Base-by-base conservation (phyloP, 495 filamentous ascomycete species). In the Elaphomyces granulatus region DNA sequence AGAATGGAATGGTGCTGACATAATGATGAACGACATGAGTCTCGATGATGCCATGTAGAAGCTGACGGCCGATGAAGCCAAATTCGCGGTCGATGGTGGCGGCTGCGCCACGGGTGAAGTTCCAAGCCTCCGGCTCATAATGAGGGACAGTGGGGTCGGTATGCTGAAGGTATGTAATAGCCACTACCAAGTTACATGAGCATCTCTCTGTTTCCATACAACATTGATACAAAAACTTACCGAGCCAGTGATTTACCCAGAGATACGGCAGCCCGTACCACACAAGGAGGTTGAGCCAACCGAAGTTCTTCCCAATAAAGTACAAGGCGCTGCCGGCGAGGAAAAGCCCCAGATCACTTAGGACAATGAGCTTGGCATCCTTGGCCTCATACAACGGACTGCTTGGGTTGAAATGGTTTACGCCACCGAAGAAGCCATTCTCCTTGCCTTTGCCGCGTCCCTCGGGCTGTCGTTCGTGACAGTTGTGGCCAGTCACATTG, bases 171-270 rank as follows among this genome's bases (percentile, higher is more conserved):
- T 60, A 75, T 38, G 72, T 76, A 47, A 76, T 76, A 50, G 72
- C 71, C 18, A 76, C 72, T 73, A 33, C 15, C 34, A 28, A 31
- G 16, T 32, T 6, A 15, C 23, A 6, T 28, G 6, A 28, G 6
- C 12, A 28, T 6, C 12, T 28, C 12, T 28, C 6, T 15, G 15
- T 20, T 16, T 26, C 26, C 4, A 20, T 17, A 20, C 14, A 37
- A 12, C 1, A 21, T 1, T 17, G 8, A 1, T 37, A 18, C n/a
- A 14, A 35, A 20, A 43, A 55, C 66, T 62, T 62, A 72, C 68
- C 68, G 35, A 73, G 68, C 70, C 90, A 98, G 75, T 96, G 88
- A 74, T 98, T 93, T 17, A 96, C 90, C 88, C 88, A 95, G 46
- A 96, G 67, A 59, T 95, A 98, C 8, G 90, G 90, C 41, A 92